Conservation (phyloP, 306 rosid species). For the Alnus glutinosa region DNA sequence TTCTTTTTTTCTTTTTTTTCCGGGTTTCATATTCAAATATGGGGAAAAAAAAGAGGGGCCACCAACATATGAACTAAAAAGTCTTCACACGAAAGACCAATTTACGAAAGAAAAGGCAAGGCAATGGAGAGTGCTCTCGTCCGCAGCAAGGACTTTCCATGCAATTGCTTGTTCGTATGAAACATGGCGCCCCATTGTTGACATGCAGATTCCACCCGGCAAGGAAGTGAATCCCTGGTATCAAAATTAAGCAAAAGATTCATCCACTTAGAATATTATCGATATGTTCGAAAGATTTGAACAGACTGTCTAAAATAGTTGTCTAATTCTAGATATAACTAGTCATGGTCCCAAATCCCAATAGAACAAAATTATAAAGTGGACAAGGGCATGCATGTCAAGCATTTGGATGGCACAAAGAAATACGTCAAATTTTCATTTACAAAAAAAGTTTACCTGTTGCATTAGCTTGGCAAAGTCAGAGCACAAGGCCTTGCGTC, state of each 20-base stretch:
- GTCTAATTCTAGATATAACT: not conserved
- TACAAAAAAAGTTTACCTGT: constrained; percentile 49
- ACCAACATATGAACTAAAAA: constrained; percentile 10
- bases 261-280: too few relatives aligned
- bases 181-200: constrained; percentile 85
- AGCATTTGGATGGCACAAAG: not conserved
- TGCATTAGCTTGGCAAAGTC: constrained; percentile 92
- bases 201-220: constrained; percentile 88
- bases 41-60: constrained; percentile 23
- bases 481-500: constrained; percentile 70
- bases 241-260: not conserved
- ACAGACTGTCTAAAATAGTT: too few relatives aligned
- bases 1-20: constrained; percentile 10
- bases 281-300: too few relatives aligned
- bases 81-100: constrained; percentile 93
- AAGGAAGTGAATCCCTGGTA: constrained; percentile 78
- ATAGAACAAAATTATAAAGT: not conserved
- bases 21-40: constrained; percentile 24
- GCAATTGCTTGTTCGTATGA: constrained; percentile 91
- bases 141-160: constrained; percentile 86
- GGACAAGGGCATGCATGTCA: not conserved
- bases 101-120: constrained; percentile 86
- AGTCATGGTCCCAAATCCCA: too few relatives aligned
- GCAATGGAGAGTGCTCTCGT: constrained; percentile 77
- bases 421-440: not conserved